Conservation (phyloP, 805 yeast genomes). For the Candida arabinofermentans region DNA sequence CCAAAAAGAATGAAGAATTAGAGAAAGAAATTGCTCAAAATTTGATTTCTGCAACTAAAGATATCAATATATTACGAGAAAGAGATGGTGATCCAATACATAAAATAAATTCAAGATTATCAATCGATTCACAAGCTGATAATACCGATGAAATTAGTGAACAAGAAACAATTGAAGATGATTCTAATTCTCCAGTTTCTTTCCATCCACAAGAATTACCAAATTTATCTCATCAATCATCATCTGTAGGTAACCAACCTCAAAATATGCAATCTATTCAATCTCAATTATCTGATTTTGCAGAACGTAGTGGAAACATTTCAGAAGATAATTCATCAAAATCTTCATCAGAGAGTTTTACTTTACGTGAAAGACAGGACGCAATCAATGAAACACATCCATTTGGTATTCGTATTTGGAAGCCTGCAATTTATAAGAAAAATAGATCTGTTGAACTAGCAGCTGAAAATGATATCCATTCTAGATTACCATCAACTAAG, state of each 20-base stretch:
- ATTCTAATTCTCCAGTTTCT: neutral
- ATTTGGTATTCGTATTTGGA: constrained; percentile 97
- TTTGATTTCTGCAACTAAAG: constrained; percentile 21
- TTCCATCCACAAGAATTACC: neutral
- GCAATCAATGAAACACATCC: constrained; percentile 98
- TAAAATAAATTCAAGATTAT: constrained; percentile 9
- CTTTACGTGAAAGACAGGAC: constrained; percentile 87
- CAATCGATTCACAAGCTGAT: constrained; percentile 9
- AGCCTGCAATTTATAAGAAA: constrained; percentile 94
- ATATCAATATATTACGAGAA: constrained; percentile 24
- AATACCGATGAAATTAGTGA: constrained; percentile 11
- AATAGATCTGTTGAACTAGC: constrained; percentile 84
- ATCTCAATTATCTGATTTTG: constrained; percentile 9
- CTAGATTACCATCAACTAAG: constrained; percentile 43
- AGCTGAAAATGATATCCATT: constrained; percentile 93
- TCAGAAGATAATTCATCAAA: constrained; percentile 32
- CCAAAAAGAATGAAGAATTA: constrained; percentile 19
- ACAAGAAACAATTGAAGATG: constrained; percentile 13
- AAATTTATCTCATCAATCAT: neutral
- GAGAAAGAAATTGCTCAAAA: constrained; percentile 27
- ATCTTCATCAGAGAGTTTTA: constrained; percentile 73
- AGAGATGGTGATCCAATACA: constrained; percentile 27
- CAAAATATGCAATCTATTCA: constrained; percentile 4
- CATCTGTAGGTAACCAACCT: neutral
- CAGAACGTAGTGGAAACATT: constrained; percentile 22